Percentiles rank a stretch among this genome's conserved stretches.
Conservation (phyloP, 306 rosid genomes). For the Rosa chinensis region DNA sequence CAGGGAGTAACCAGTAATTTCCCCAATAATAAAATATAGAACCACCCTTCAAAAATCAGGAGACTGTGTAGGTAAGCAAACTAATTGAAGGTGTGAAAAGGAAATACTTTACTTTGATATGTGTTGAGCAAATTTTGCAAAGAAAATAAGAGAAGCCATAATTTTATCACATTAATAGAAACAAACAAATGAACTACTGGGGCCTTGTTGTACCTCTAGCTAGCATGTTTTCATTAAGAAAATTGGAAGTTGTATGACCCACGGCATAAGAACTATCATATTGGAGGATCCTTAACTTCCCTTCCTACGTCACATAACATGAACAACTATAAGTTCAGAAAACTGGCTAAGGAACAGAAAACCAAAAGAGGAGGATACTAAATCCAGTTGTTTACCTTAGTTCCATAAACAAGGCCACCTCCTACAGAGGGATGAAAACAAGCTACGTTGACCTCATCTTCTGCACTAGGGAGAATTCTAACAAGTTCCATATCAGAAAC, state of each 20-base stretch:
- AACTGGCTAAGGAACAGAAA: constrained; percentile 13
- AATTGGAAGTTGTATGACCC: constrained; percentile 28
- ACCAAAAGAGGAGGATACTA: not conserved
- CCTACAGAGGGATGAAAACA: constrained; percentile 98
- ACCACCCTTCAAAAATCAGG: not conserved
- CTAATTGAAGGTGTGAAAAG: not conserved
- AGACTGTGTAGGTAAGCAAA: not conserved
- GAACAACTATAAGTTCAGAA: constrained; percentile 9
- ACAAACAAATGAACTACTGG: not conserved
- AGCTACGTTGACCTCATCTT: constrained; percentile 98
- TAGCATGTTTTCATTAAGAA: constrained; percentile 48
- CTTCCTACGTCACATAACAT: constrained; percentile 69
- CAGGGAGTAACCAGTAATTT: too few species aligned
- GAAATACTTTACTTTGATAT: not conserved
- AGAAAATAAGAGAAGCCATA: not conserved
- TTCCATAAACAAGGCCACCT: constrained; percentile 98
- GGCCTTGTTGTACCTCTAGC: constrained; percentile 35
- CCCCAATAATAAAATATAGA: too few species aligned
- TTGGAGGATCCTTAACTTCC: constrained; percentile 81
- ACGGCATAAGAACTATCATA: constrained; percentile 38
- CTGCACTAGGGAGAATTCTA: constrained; percentile 95
- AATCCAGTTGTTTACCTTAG: constrained; percentile 59
- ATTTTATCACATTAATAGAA: not conserved
- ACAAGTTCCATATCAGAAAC: constrained; percentile 99
- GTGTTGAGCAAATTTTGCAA: not conserved